Evolutionary conservation across 2,329 filamentous ascomycete genomes (phyloP).

Genomic region (Cladosporium sp.): DNA sequence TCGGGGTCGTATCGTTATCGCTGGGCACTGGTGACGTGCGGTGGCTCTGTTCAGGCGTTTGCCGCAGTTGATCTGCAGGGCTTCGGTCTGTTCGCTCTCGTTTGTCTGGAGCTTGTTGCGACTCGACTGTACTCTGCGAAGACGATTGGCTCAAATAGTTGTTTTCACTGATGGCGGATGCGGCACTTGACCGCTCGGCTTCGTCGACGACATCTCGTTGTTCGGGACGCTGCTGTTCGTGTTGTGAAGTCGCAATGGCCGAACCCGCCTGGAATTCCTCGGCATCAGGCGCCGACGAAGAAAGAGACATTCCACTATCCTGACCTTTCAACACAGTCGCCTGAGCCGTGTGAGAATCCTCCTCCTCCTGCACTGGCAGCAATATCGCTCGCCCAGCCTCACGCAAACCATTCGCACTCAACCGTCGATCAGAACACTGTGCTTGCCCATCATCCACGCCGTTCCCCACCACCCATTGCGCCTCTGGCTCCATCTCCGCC

Average conservation of each 20-base stretch:
- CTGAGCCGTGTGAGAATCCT: neutral
- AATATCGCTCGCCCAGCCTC: neutral
- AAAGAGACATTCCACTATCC: constrained; percentile 8
- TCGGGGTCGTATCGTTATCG: neutral
- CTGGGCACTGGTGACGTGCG: constrained; percentile 1
- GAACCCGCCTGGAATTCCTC: neutral
- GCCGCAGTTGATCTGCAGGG: neutral
- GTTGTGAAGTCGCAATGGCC: neutral
- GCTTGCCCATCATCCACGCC: constrained; percentile 20
- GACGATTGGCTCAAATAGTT: neutral
- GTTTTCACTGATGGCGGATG: no score
- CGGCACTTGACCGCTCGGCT: neutral
- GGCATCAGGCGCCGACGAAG: neutral
- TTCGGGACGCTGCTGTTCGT: neutral
- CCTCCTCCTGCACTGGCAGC: constrained; percentile 10
- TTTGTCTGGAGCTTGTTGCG: neutral
- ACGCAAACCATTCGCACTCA: constrained; percentile 17
- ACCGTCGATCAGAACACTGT: constrained; percentile 16
- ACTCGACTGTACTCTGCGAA: neutral
- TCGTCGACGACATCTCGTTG: neutral
- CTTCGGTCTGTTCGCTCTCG: neutral
- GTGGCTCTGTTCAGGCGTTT: neutral
- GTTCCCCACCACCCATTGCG: constrained; percentile 18
- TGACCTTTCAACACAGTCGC: neutral
- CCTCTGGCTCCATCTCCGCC: constrained; percentile 16